Evolutionary conservation across 2,329 filamentous ascomycete species (phyloP), one percentile per base, ranked within the genome.

Genomic region (Metarhizium robertsii): DNA sequence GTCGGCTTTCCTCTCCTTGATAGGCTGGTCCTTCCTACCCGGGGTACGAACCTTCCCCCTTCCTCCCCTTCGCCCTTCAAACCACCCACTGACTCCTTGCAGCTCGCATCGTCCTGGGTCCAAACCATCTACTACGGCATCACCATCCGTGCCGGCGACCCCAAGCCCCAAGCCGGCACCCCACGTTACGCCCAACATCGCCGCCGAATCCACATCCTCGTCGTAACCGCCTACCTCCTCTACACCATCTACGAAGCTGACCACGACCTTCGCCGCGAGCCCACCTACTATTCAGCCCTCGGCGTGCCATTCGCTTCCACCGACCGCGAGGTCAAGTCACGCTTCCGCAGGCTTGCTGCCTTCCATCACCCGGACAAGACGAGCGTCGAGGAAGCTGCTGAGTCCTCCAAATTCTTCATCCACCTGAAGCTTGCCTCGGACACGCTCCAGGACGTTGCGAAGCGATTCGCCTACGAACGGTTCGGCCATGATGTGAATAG

Each of bases 171-270:
- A 56, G 82, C 87, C 40, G 82, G 88, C 69, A 77, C 80, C n/a
- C 78, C 84, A 2, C 84, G 84, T 61, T 89, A 83, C 69, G 77
- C 79, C 60, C 78, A 80, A 56, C 89, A 97, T 74, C 86, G 90
- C 58, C 87, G 88, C 56, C 82, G 84, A 63, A 92, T 96, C 68
- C 85, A 94, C 69, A 86, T 92, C 66, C 76, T 86, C 62, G 89
- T 97, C 65, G 86, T 97, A 52, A 77, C 86, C 51, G 74, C 82
- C 58, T 99, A 97, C 74, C 88, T 97, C 42, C 73, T 87, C 61
- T 96, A 96, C 77, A 96, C 91, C 50, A 84, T 97, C 64, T 94
- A 92, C 74, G 92, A 97, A 73, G 87, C 90, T 65, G 89, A 95
- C 77, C 84, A 88, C 74, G 84, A 90, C 60, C 79, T 96, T 32